Percentiles rank a stretch among this genome's conserved stretches.
phyloP scores from a whole-genome alignment of 805 yeast genomes.

The Myxozyma neotropica region DNA sequence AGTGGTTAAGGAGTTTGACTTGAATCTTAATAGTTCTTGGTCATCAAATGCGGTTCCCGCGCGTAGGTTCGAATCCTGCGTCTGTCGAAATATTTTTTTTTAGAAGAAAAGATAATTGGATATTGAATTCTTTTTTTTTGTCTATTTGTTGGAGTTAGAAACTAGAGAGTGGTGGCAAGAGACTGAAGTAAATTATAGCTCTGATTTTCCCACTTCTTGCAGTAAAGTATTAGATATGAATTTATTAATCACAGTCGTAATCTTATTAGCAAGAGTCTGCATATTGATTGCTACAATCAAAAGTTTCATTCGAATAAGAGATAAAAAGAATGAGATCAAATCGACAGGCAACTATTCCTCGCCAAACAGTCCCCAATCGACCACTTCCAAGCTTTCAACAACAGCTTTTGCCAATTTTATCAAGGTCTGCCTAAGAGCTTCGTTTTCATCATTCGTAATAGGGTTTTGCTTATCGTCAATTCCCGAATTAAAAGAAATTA shows the following conservation, averaged over 20 bases:
- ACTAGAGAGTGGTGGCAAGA: not conserved
- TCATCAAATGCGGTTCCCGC: slow-evolving; percentile 38
- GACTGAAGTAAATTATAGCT: no score
- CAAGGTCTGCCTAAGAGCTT: not conserved
- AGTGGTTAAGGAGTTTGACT: slow-evolving; percentile 52
- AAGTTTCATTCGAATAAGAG: no score
- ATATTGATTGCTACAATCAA: no score
- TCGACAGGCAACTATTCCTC: not conserved
- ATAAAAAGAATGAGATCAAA: no score
- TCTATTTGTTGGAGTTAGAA: not conserved
- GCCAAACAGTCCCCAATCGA: slow-evolving; percentile 24
- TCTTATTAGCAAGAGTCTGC: no score
- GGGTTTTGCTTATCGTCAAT: slow-evolving; percentile 32
- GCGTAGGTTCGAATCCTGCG: slow-evolving; percentile 39
- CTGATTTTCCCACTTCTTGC: no score
- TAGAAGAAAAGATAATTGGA: not conserved
- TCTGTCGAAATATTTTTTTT: slow-evolving; percentile 43
- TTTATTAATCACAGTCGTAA: no score
- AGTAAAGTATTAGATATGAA: no score
- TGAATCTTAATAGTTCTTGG: slow-evolving; percentile 40
- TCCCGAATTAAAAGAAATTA: slow-evolving; percentile 65
- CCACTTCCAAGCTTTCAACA: slow-evolving; percentile 8
- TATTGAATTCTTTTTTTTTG: not conserved
- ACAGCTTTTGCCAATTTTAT: slow-evolving; percentile 1
- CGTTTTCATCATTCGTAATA: not conserved